Evolutionary conservation across 108 stramenopile genomes (phyloP).

Genomic region (Stephanodiscus triporus): DNA sequence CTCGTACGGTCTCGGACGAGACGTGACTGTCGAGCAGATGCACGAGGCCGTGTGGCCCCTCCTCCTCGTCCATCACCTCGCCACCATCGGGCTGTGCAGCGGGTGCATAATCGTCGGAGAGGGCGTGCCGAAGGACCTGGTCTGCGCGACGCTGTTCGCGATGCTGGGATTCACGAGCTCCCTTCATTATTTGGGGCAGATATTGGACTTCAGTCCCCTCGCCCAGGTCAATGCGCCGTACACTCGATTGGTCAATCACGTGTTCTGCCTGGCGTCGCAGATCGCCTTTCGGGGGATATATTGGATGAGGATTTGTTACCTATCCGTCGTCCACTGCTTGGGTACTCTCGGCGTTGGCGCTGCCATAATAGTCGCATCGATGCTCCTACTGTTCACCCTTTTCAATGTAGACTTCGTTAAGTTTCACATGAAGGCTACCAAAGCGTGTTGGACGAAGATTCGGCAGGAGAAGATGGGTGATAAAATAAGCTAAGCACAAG

Average conservation of each 20-base stretch:
- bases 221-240: conserved; percentile 31
- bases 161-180: conserved; percentile 38
- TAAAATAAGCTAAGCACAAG: background rate
- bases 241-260: conserved; percentile 29
- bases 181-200: conserved; percentile 39
- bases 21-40: conserved; percentile 46
- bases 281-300: conserved; percentile 29
- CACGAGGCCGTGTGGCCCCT: conserved; percentile 38
- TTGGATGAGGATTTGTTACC: conserved; percentile 27
- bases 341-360: conserved; percentile 18
- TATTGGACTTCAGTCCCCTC: conserved; percentile 40
- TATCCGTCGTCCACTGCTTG: conserved; percentile 9
- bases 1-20: conserved; percentile 29
- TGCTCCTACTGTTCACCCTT: conserved; percentile 23
- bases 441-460: conserved; percentile 8
- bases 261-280: conserved; percentile 28
- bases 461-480: background rate
- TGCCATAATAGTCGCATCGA: background rate
- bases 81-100: conserved; percentile 25
- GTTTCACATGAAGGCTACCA: conserved; percentile 17
- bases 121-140: conserved; percentile 21
- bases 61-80: conserved; percentile 32
- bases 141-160: conserved; percentile 26
- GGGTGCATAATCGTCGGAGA: conserved; percentile 31
- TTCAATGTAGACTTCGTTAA: conserved; percentile 38